Base-by-base conservation (phyloP, 768 basidiomycete genomes). In the Candolleomyces efflorescens region DNA sequence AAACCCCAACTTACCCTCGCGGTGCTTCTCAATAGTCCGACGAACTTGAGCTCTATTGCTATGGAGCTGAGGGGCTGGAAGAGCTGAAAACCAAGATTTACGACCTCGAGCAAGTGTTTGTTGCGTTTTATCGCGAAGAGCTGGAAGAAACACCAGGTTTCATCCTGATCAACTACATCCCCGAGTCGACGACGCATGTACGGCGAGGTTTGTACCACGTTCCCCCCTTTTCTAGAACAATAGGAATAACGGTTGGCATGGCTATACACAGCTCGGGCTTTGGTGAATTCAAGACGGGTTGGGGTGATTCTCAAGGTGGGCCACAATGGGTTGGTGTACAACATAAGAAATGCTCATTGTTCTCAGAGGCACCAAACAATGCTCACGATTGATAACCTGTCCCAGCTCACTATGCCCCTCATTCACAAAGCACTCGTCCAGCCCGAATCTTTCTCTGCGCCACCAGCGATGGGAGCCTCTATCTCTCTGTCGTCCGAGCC, bases 111-210 rank as follows among this genome's bases (percentile, higher is more conserved):
- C 66, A 73, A 47, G 71, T 78, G 11, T 78, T 73, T 43, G 70
- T 82, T 60, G 80, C 70, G 3, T 78, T 82, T 59, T 78, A 77
- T 65, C 75, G 76, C 24, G 75, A 79, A 63, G 73, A 77, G 59
- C 59, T 65, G 23, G 70, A 72, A 22, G 62, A 58, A 18, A 68
- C 71, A 51, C 71, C 75, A 24, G 74, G 73, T 11, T 79, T 72
- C 60, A 67, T 74, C 44, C 61, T 81, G 20, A 72, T 82, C 59
- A 80, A 77, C 59, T 78, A 75, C 58, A 73, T 81, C 23, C 79
- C 80, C 18, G 60, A 69, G n/a, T 66, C 69, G 20, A 65, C 75
- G 7, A 74, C 49, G 13, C 49, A 22, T 17, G 59, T 68, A 49
- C 67, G 56, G 56, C 60, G 63, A 64, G 69, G 68, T 72, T 51